phyloP scores from a whole-genome alignment of 345 rosid genomes.

The Pugionium cornutum region DNA sequence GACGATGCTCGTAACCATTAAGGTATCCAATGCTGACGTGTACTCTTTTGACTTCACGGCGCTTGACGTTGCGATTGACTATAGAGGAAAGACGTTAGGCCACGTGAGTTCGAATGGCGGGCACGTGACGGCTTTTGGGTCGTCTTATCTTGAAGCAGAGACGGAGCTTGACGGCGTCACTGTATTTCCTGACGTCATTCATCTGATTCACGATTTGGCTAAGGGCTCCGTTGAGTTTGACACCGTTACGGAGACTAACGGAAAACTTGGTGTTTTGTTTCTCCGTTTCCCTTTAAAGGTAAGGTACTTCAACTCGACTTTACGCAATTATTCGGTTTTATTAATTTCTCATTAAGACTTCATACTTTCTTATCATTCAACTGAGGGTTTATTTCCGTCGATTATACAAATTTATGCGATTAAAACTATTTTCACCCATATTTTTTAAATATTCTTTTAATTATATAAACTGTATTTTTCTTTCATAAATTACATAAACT shows the following conservation, averaged over 20 bases:
- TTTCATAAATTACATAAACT: no score
- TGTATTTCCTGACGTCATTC: conserved; percentile 58
- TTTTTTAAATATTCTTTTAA: no score
- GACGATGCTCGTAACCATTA: conserved; percentile 53
- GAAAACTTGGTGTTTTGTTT: conserved; percentile 58
- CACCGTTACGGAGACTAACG: conserved; percentile 60
- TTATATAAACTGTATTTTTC: no score
- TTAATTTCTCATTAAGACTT: neutral
- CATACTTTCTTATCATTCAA: conserved; percentile 7
- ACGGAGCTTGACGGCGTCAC: conserved; percentile 59
- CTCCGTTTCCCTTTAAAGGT: conserved; percentile 70
- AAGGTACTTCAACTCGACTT: conserved; percentile 31
- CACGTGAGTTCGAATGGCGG: conserved; percentile 59
- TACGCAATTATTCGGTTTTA: conserved; percentile 27
- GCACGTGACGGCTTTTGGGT: conserved; percentile 62
- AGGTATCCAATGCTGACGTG: conserved; percentile 65
- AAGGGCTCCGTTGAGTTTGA: conserved; percentile 51
- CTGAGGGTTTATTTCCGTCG: no score
- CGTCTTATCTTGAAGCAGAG: conserved; percentile 67
- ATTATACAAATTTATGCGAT: no score
- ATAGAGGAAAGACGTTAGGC: conserved; percentile 74
- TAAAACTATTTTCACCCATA: no score
- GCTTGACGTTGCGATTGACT: conserved; percentile 57
- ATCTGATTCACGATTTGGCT: conserved; percentile 56
- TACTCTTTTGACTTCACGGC: conserved; percentile 61